Percentiles rank a stretch among this genome's conserved stretches.
These are phyloP conservation scores for Microsporum canis DNA, from an alignment of 2,329 filamentous ascomycete genomes.

Conservation along the genomic window DNA sequence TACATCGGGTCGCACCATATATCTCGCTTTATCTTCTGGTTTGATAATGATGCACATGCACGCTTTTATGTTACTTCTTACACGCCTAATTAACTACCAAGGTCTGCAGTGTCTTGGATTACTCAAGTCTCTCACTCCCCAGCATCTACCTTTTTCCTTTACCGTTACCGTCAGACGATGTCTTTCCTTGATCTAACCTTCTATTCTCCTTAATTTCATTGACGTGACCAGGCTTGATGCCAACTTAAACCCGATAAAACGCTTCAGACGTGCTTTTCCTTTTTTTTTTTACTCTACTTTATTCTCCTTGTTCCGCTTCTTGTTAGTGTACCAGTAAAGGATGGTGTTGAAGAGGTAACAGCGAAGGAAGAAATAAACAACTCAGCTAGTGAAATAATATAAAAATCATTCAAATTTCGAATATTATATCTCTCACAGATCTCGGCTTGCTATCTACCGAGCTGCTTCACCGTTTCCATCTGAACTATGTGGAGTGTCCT, in stretches of 20 bases:
- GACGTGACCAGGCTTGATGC: not conserved
- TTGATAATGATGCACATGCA: conserved; percentile 1
- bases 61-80: not conserved
- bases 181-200: not conserved
- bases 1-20: not conserved
- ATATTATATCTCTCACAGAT: not conserved
- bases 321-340: not conserved
- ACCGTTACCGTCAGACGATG: not conserved
- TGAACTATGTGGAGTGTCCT: not conserved
- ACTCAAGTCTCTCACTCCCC: not conserved
- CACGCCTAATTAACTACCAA: not conserved
- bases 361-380: not conserved
- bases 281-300: not conserved
- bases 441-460: not conserved
- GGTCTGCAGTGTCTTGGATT: not conserved
- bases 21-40: not conserved
- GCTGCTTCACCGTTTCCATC: not conserved
- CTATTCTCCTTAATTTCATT: not conserved
- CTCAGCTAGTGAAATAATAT: no score
- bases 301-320: not conserved
- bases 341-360: not conserved
- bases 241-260: not conserved
- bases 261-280: not conserved
- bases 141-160: not conserved
- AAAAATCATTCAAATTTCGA: not conserved